Evolutionary conservation across 768 basidiomycete species (phyloP), one percentile per base, ranked within the genome.

Genomic region (Suillus cothurnatus): DNA sequence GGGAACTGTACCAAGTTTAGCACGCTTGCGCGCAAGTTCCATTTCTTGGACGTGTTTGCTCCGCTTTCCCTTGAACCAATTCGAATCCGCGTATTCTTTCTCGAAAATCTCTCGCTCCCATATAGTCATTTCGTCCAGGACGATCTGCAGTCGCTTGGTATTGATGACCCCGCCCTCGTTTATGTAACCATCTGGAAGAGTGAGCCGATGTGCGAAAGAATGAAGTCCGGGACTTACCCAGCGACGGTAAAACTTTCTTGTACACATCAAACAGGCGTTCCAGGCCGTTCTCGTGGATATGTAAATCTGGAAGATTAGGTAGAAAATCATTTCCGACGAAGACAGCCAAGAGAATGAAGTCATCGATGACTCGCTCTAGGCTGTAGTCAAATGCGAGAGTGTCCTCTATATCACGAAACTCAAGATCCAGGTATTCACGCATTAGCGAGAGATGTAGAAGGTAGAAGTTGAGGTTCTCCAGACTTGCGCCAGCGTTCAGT

Each of bases 321-420:
- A 99, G 77, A 79, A 99, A 99, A 79, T 98, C 97, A 74, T 99
- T 99, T 38, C 97, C 97, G 60, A 99, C 90, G 71, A 99, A 99
- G 32, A 99, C 94, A 28, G 95, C 94, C 70, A 99, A 86, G 8
- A 99, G 82, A 72, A 99, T 92, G 78, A 99, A 99, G 80, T 99
- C 97, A 77, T 99, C 97, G 73, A 99, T 97, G 76, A 99, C 83
- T 41, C 93, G 89, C 75, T 99, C 97, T 67, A 99, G 85, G 73
- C 83, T 91, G 77, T 99, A 99, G 36, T 81, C 79, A 81, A 98
- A 98, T 0, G 89, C 84, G 5, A 95, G 79, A 23, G 81, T 71
- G 2, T 84, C 82, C 64, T 85, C 84, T 61, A 95, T 87, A 69
- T 88, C 85, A 71, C 81, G 86, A 78, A 99, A 99, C 76, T 99